Evolutionary conservation across 768 basidiomycete species (phyloP).

Genomic region (Crepidotus variabilis): DNA sequence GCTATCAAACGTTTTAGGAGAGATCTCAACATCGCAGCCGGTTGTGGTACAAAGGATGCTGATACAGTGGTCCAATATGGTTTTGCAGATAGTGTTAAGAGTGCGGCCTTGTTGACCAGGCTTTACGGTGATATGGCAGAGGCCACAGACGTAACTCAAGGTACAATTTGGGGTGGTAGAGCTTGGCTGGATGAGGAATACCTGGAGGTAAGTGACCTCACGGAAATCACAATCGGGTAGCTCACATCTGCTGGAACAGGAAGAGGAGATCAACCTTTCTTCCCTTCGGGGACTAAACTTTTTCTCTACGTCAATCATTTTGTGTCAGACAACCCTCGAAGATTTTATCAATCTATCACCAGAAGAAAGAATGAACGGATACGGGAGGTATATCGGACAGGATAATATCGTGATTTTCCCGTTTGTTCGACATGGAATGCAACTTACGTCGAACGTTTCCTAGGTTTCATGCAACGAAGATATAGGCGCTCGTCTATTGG

Average conservation of each 20-base stretch:
- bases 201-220: conserved; percentile 39
- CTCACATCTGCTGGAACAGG: conserved; percentile 33
- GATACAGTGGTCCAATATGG: conserved; percentile 46
- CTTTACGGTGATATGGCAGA: conserved; percentile 59
- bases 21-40: conserved; percentile 59
- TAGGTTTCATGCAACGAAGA: conserved; percentile 18
- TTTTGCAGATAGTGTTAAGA: conserved; percentile 57
- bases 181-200: conserved; percentile 59
- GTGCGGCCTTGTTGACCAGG: conserved; percentile 54
- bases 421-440: not conserved
- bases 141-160: conserved; percentile 34
- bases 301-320: conserved; percentile 63
- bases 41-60: conserved; percentile 44
- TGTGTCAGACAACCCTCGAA: conserved; percentile 50
- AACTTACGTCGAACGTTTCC: not conserved
- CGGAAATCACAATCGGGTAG: conserved; percentile 1
- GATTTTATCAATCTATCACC: conserved; percentile 50
- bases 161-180: conserved; percentile 54
- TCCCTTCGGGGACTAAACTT: conserved; percentile 60
- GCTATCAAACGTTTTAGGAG: conserved; percentile 66
- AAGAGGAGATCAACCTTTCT: conserved; percentile 52
- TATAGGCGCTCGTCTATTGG: conserved; percentile 13
- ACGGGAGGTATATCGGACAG: conserved; percentile 43
- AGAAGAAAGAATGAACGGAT: conserved; percentile 42
- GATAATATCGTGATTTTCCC: conserved; percentile 47